Conservation (phyloP, 2,329 filamentous ascomycete genomes). For the Cryphonectria radicalis region DNA sequence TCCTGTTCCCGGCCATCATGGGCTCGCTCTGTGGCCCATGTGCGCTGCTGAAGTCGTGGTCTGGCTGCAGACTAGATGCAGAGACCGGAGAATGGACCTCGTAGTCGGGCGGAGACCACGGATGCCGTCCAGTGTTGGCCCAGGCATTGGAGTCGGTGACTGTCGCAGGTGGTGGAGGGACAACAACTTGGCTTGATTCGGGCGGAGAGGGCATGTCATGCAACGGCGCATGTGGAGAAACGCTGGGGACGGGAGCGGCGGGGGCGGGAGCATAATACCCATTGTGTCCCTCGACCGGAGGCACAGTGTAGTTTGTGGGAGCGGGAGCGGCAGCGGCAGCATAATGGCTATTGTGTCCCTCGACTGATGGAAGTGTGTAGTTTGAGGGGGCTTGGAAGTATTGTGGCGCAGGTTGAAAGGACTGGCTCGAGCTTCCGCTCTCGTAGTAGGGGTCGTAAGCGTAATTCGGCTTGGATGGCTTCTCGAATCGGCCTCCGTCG, state of each 20-base stretch:
- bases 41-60: conserved; percentile 20
- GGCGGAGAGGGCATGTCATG: conserved; percentile 8
- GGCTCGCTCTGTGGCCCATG: neutral
- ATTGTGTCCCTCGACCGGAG: conserved; percentile 12
- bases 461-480: conserved; percentile 21
- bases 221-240: neutral
- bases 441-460: conserved; percentile 29
- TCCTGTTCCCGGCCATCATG: neutral
- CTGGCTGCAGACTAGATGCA: conserved; percentile 24
- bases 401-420: conserved; percentile 19
- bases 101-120: conserved; percentile 29
- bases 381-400: conserved; percentile 19
- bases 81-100: conserved; percentile 21
- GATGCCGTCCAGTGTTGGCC: conserved; percentile 22
- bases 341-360: conserved; percentile 15
- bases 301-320: conserved; percentile 15
- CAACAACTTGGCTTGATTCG: conserved; percentile 3
- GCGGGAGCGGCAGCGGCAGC: conserved; percentile 11
- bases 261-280: conserved; percentile 15
- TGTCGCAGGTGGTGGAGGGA: conserved; percentile 14
- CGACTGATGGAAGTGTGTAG: conserved; percentile 13
- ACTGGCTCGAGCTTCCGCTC: conserved; percentile 24
- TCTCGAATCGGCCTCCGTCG: conserved; percentile 28
- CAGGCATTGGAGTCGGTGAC: conserved; percentile 17
- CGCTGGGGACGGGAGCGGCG: conserved; percentile 1